A percentile compares a stretch with the other conserved stretches of the same genome.
Conservation (phyloP, 2,329 filamentous ascomycete genomes). For the Claviceps lovelessii region DNA sequence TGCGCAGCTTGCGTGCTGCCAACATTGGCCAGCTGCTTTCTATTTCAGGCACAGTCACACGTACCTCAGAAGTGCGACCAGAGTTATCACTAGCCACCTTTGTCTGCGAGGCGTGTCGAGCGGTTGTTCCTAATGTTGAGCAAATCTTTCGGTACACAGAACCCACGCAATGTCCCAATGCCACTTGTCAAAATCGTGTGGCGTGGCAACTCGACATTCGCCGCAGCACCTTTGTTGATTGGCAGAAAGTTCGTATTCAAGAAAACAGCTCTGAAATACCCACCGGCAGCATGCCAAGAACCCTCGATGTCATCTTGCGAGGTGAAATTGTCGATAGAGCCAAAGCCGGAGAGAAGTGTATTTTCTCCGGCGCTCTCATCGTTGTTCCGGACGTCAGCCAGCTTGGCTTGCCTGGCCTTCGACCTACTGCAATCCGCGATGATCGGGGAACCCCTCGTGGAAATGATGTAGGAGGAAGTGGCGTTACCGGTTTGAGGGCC, state of each 20-base stretch:
- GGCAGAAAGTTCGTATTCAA: conserved; percentile 96
- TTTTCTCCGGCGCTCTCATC: conserved; percentile 91
- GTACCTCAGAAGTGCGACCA: conserved; percentile 91
- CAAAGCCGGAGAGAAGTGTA: conserved; percentile 95
- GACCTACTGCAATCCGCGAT: conserved; percentile 72
- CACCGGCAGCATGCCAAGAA: conserved; percentile 95
- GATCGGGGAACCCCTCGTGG: conserved; percentile 58
- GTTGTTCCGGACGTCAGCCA: conserved; percentile 96
- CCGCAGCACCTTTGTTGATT: conserved; percentile 95
- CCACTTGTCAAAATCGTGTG: conserved; percentile 70
- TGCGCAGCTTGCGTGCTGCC: conserved; percentile 71
- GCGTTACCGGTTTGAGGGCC: conserved; percentile 77
- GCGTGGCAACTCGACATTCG: conserved; percentile 97
- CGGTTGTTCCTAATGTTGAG: conserved; percentile 77
- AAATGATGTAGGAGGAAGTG: conserved; percentile 67
- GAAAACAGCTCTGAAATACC: conserved; percentile 98
- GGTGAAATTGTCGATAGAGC: conserved; percentile 96
- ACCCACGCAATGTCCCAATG: conserved; percentile 86
- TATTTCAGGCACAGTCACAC: conserved; percentile 90
- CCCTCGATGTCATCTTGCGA: conserved; percentile 90
- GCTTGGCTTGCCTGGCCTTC: conserved; percentile 72
- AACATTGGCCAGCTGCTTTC: conserved; percentile 90
- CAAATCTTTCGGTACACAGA: conserved; percentile 97
- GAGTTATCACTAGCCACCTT: conserved; percentile 90
- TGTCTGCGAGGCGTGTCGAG: conserved; percentile 74